Evolutionary conservation across 257 asterid species (phyloP).

Genomic region (Scutellaria baicalensis): DNA sequence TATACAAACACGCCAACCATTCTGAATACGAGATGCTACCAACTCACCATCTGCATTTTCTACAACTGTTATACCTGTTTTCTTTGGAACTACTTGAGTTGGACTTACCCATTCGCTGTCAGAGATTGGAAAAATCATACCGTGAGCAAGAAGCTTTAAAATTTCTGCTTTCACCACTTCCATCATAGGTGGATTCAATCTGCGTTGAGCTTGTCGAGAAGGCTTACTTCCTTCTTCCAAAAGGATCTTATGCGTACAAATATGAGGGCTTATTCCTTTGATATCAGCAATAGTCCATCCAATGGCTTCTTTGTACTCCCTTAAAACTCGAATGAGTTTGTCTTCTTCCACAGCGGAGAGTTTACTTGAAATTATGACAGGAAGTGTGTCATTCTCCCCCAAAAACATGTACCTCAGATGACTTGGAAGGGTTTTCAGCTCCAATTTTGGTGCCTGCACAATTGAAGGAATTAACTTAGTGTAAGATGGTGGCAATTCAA

Average conservation of each 20-base stretch:
- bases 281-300: too few species aligned
- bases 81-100: not conserved
- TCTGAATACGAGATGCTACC: not conserved
- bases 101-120: not conserved
- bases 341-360: not conserved
- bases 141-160: not conserved
- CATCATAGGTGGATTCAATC: not conserved
- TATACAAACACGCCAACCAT: too few species aligned
- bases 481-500: too few species aligned
- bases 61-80: not conserved
- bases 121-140: not conserved
- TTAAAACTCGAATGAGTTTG: too few species aligned
- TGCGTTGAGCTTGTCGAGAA: not conserved
- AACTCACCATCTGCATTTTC: not conserved
- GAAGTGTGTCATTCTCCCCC: not conserved
- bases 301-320: too few species aligned
- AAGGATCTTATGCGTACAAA: too few species aligned
- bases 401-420: not conserved
- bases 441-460: too few species aligned
- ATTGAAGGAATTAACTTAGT: too few species aligned
- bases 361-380: not conserved
- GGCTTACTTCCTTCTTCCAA: too few species aligned
- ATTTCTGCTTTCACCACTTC: not conserved
- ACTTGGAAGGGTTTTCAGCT: not conserved
- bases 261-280: too few species aligned